Conservation (phyloP, 1,139 yeast species). For the Candida dubliniensis region DNA sequence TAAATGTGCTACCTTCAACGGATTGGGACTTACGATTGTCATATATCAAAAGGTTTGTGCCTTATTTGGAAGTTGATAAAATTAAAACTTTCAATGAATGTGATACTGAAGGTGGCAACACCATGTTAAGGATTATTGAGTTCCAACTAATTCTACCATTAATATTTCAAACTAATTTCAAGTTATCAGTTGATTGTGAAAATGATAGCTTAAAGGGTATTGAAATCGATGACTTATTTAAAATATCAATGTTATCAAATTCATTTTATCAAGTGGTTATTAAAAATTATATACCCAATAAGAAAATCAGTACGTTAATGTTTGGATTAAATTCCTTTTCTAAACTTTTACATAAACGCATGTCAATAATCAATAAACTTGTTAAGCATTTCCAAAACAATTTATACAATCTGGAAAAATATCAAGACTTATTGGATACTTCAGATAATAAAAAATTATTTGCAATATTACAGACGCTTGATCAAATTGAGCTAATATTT, state of each 20-base stretch:
- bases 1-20: constrained; percentile 38
- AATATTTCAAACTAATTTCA: constrained; percentile 24
- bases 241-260: constrained; percentile 23
- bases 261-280: constrained; percentile 20
- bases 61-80: constrained; percentile 25
- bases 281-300: constrained; percentile 26
- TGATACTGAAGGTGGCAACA: constrained; percentile 9
- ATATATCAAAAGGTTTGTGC: constrained; percentile 28
- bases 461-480: constrained; percentile 23
- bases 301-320: constrained; percentile 30
- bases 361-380: constrained; percentile 21
- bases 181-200: constrained; percentile 19
- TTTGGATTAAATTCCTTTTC: constrained; percentile 36
- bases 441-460: constrained; percentile 19
- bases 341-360: constrained; percentile 22
- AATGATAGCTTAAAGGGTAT: constrained; percentile 20
- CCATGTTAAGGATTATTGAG: constrained; percentile 21
- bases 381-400: constrained; percentile 18
- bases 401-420: constrained; percentile 7
- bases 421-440: constrained; percentile 3
- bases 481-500: constrained; percentile 19
- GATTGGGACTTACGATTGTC: constrained; percentile 35
- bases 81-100: constrained; percentile 16
- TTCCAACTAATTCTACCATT: constrained; percentile 24
- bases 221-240: constrained; percentile 10